Base-by-base conservation (phyloP, 2,329 filamentous ascomycete genomes). In the Colletotrichum salicis region DNA sequence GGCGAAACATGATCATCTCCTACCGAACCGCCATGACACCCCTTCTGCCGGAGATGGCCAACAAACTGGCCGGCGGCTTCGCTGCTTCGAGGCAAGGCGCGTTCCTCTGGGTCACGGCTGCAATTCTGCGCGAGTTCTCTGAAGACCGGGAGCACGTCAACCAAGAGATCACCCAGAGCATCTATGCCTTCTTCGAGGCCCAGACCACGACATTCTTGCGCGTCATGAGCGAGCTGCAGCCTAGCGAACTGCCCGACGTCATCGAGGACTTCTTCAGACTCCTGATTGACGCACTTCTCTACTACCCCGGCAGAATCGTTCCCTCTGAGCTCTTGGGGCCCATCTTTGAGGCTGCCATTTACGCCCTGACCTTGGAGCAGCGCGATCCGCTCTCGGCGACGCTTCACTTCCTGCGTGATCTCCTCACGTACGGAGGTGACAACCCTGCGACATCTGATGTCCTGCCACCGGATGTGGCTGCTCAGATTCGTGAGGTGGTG, bases 261-360 rank as follows among this genome's bases (percentile, higher is more conserved):
- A 97, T 97, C 76, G 95, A 98, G 80, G 95, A 98, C 80, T 99
- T 98, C 84, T 99, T 97, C 89, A 93, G 96, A 33, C 90, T 99
- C 10, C 89, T 96, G 48, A 93, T 94, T 11, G 96, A 99, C 80
- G 95, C 96, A 37, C 88, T 98, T 31, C 91, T 98, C 62, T 99
- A 96, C 84, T 97, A 97, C 81, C 94, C 96, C 4, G 90, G 94
- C 77, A 93, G 93, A 78, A 90, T 97, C 54, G 91, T 98, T 74
- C 90, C 90, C 2, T 97, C 95, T 1, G 86, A 88, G 15, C 88
- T 99, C 19, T 91, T 97, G 78, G 87, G 90, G 5, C 92, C 94
- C 3, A 95, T 98, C 72, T 93, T 98, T 76, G 91, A 95, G 74
- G 96, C 96, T 1, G 93, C 94, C 19, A 90, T 96, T 66, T 95